Conservation (phyloP, 2,329 filamentous ascomycete species). For the Mycosphaerelloides madeirae region DNA sequence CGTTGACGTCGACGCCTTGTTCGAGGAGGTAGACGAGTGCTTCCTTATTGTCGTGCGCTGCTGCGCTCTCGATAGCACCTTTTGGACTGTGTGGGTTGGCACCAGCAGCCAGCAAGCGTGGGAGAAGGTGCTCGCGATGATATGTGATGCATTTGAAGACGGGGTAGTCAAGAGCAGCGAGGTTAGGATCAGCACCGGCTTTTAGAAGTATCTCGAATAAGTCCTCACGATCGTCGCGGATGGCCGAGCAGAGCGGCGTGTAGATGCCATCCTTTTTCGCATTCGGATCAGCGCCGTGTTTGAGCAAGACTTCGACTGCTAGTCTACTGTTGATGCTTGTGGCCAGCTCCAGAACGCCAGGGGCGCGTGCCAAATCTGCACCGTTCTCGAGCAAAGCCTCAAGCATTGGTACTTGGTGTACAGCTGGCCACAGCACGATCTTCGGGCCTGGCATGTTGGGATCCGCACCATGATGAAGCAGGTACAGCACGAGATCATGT, state of each 20-base stretch:
- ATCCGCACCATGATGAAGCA: constrained; percentile 58
- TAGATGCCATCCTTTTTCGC: constrained; percentile 61
- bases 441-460: constrained; percentile 56
- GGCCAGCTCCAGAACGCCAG: constrained; percentile 63
- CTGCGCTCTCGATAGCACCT: constrained; percentile 62
- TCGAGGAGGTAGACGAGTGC: constrained; percentile 58
- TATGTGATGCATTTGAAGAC: constrained; percentile 66
- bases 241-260: constrained; percentile 63
- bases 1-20: constrained; percentile 57
- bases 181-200: constrained; percentile 49
- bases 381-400: constrained; percentile 52
- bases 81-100: constrained; percentile 56
- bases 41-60: constrained; percentile 57
- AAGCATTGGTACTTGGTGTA: constrained; percentile 55
- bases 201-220: constrained; percentile 57
- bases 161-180: constrained; percentile 59
- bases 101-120: constrained; percentile 56
- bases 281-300: constrained; percentile 58
- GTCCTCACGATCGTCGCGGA: constrained; percentile 60
- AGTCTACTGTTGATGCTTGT: constrained; percentile 59
- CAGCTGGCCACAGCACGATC: constrained; percentile 61
- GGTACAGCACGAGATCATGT: constrained; percentile 51
- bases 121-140: constrained; percentile 57
- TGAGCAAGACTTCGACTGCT: constrained; percentile 57
- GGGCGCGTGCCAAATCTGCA: constrained; percentile 55